Base-by-base conservation (phyloP, 768 basidiomycete species). In the Mycena filopes region DNA sequence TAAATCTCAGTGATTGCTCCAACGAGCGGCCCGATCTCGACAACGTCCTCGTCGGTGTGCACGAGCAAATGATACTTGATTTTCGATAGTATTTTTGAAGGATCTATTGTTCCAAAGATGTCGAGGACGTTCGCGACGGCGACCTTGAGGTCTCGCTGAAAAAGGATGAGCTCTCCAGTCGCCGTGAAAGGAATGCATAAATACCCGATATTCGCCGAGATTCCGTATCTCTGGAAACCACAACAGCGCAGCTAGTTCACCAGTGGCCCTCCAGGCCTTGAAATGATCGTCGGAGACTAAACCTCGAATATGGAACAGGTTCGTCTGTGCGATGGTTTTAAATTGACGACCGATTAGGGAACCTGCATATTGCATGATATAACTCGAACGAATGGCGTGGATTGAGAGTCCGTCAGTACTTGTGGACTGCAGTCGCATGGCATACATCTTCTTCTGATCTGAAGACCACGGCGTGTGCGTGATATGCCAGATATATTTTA, bases 401-500 rank as follows among this genome's bases (percentile, higher is more conserved):
- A n/a, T n/a, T n/a, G n/a, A n/a, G n/a, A n/a, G n/a, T n/a, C n/a
- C n/a, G n/a, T n/a, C n/a, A n/a, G n/a, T n/a, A n/a, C n/a, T n/a
- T n/a, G n/a, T n/a, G n/a, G n/a, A n/a, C n/a, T n/a, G n/a, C n/a
- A n/a, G n/a, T n/a, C n/a, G n/a, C n/a, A n/a, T n/a, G n/a, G n/a
- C n/a, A 75, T 2, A 82, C 0, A 70, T 46, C 6, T 69, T 57
- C 43, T 79, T 70, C 21, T 77, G 60, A 4, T 48, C 56, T 2
- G 64, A 48, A 9, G 63, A 75, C 79, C 78, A 80, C 1, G 58
- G 12, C 4, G 72, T 76, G 54, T 79, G 73, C 0, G 74, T 71
- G 10, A 62, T 56, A 63, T 79, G 75, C 83, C 82, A 85, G 0
- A 75, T 31, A 67, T 84, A 84, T 62, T 83, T 84, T 23, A 77